These are phyloP conservation scores for Scheffersomyces lignosus DNA, from an alignment of 805 yeast genomes.

Conservation along the genomic window DNA sequence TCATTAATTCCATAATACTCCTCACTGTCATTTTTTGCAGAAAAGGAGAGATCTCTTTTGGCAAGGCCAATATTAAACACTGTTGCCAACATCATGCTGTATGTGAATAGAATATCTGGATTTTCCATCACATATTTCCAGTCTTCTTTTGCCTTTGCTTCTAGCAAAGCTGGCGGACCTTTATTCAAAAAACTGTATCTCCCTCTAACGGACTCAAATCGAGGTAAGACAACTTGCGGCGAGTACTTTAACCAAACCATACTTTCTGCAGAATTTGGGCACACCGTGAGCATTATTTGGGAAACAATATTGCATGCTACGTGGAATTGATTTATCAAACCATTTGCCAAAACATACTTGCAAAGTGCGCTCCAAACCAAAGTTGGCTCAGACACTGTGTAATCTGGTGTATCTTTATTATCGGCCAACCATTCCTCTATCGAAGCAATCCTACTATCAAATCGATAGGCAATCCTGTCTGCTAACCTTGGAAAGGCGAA, in stretches of 20 bases:
- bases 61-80: background rate
- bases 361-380: background rate
- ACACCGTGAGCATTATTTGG: background rate
- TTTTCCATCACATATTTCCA: background rate
- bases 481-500: background rate
- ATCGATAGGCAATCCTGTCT: background rate
- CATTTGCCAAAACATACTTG: background rate
- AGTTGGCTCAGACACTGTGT: background rate
- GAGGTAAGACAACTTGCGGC: background rate
- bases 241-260: background rate
- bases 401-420: background rate
- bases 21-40: too few species aligned
- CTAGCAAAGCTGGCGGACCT: background rate
- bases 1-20: too few species aligned
- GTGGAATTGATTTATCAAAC: background rate
- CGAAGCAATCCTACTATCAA: background rate
- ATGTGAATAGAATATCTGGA: background rate
- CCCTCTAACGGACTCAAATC: background rate
- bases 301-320: background rate
- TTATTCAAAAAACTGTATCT: background rate
- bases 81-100: background rate
- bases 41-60: background rate
- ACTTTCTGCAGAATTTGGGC: background rate
- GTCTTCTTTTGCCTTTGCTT: background rate
- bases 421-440: background rate